phyloP scores from a whole-genome alignment of 495 filamentous ascomycete species.

The Daldinia caldariorum region DNA sequence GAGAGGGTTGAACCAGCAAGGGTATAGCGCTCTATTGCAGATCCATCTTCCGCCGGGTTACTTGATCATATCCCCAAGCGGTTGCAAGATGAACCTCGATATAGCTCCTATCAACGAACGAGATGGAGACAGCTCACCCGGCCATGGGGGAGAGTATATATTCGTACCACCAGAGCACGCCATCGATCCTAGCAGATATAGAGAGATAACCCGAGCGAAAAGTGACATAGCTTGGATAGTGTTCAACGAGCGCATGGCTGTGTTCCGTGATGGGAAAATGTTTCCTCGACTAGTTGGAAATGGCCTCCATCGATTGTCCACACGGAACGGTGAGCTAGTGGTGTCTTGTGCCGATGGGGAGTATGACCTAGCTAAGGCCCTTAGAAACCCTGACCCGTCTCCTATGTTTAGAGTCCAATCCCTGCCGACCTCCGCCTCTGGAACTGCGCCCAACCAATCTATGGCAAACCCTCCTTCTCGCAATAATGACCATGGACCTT shows the following conservation, averaged over 20 bases:
- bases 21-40: not conserved
- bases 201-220: not conserved
- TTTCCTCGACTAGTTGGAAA: not conserved
- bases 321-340: not conserved
- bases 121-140: not conserved
- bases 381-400: not conserved
- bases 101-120: not conserved
- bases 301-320: slow-evolving; percentile 10
- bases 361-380: slow-evolving; percentile 2
- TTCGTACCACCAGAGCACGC: not conserved
- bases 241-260: slow-evolving; percentile 5
- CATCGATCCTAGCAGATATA: not conserved
- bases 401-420: not conserved
- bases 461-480: not conserved
- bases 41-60: slow-evolving; percentile 1
- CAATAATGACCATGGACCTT: not conserved
- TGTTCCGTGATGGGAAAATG: slow-evolving; percentile 16
- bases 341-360: not conserved
- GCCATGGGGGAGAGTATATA: slow-evolving; percentile 13
- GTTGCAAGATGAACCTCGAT: slow-evolving; percentile 8
- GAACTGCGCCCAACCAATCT: not conserved
- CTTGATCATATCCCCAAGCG: slow-evolving; percentile 1
- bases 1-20: not conserved
- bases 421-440: not conserved
- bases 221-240: not conserved